A percentile compares a stretch with the other conserved stretches of the same genome.
Evolutionary conservation across 208 protist species (phyloP).

Genomic region (Leishmania tarentolae): DNA sequence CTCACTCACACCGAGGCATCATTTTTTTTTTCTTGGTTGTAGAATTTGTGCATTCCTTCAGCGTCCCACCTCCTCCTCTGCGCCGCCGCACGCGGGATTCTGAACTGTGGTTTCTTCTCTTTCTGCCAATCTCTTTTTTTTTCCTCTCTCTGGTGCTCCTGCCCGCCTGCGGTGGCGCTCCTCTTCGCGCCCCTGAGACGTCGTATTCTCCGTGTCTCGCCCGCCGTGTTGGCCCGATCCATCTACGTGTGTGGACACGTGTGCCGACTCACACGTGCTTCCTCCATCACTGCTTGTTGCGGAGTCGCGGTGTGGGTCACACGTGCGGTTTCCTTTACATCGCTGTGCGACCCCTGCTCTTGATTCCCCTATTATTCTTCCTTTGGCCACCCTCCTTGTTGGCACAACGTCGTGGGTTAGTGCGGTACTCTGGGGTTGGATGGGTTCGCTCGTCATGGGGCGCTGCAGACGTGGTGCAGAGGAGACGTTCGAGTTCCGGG

Average conservation of each 20-base stretch:
- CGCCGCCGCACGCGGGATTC: neutral
- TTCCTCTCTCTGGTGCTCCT: neutral
- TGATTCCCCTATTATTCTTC: neutral
- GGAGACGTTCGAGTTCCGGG: constrained; percentile 37
- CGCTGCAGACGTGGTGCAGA: constrained; percentile 27
- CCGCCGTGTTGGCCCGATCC: neutral
- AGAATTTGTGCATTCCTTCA: neutral
- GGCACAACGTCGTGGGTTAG: constrained; percentile 28
- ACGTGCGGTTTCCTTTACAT: neutral
- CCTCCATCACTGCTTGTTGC: neutral
- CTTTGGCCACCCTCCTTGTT: neutral
- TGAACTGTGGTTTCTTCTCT: constrained; percentile 10
- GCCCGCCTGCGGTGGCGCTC: neutral
- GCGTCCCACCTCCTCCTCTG: neutral
- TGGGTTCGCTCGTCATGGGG: constrained; percentile 31
- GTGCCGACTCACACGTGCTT: neutral
- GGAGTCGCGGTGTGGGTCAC: neutral
- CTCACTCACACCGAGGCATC: neutral
- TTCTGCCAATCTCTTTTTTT: neutral
- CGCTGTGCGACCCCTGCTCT: neutral
- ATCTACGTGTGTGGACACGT: neutral
- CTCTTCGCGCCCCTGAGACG: neutral
- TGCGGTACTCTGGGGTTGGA: constrained; percentile 21
- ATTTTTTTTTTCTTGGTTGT: no score
- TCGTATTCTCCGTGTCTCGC: neutral